Conservation (phyloP, 2,329 filamentous ascomycete species). For the Talaromyces rugulosus region DNA sequence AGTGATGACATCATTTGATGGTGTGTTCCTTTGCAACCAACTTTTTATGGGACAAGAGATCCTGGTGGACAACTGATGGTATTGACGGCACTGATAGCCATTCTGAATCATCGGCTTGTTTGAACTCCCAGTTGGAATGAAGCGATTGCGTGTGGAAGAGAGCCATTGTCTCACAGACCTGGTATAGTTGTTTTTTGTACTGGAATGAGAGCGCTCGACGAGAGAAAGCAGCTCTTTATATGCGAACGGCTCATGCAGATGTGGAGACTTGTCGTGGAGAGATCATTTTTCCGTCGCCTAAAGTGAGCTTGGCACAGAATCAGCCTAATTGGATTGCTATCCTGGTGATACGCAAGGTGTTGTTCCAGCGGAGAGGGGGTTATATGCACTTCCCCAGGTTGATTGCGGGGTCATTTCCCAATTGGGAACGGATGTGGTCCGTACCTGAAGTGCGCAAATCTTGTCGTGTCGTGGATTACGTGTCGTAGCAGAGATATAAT, state of each 20-base stretch:
- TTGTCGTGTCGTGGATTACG: background rate
- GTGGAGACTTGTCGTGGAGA: background rate
- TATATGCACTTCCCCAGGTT: background rate
- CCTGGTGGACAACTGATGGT: slow-evolving; percentile 40
- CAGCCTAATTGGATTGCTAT: background rate
- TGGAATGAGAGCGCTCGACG: background rate
- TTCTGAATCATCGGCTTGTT: slow-evolving; percentile 14
- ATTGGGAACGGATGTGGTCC: background rate
- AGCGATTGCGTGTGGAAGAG: slow-evolving; percentile 1
- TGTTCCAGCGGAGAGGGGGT: background rate
- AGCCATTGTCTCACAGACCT: background rate
- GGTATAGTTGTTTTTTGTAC: background rate
- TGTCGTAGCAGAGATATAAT: background rate
- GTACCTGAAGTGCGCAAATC: background rate
- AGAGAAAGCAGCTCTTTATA: background rate
- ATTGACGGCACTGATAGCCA: slow-evolving; percentile 36
- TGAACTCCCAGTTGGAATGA: slow-evolving; percentile 5
- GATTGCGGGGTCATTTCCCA: background rate
- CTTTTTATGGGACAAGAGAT: slow-evolving; percentile 37
- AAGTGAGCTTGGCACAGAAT: background rate
- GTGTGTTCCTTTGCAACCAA: slow-evolving; percentile 16
- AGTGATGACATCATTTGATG: background rate
- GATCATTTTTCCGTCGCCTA: background rate
- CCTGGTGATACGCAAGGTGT: background rate
- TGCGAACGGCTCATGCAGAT: background rate